Evolutionary conservation across 805 yeast species (phyloP), one percentile per base, ranked within the genome.

Genomic region (Peterozyma toletana): DNA sequence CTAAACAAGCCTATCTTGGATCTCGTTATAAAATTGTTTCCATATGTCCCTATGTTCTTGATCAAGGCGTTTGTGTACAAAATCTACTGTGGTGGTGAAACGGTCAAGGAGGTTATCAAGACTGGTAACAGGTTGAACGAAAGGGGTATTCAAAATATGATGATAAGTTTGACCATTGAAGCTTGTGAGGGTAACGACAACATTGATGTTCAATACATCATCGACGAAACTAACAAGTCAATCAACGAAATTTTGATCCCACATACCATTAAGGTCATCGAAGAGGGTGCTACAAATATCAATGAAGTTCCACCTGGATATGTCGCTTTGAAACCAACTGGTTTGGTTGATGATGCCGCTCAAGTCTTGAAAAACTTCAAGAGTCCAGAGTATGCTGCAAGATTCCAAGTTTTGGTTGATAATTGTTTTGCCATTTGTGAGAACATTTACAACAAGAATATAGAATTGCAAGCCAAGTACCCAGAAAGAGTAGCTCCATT

Each of bases 261-360:
- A 13, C 86, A 83, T 59, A 75, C 90, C n/a, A 58, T 78, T 35
- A 63, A 70, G 39, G 78, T 81, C 60, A 72, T 85, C 51, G 62
- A 68, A 43, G 56, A 64, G 37, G 55, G 66, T 5, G 62, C 55
- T 4, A 62, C 62, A 42, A 70, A 71, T 50, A 67, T 83, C 50
- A 83, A 86, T 59, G 71, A 77, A 13, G 77, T 91, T 30, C 89
- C 96, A 9, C 87, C 96, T 2, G 96, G 96, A 21, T 90, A 87
- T 62, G 86, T 88, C 45, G 98, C 96, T 2, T 69, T 90, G 57
- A 90, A 90, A 66, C 97, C 98, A 40, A 86, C 96, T 21, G 98
- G 97, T 2, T 71, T 91, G 51, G 79, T 86, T 46, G 69, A 75
- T 33, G 75, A 86, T 59, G 95, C 96, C 2, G 84, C 86, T 11